Conservation (phyloP, 2,329 filamentous ascomycete genomes). For the Plenodomus tracheiphilus region DNA sequence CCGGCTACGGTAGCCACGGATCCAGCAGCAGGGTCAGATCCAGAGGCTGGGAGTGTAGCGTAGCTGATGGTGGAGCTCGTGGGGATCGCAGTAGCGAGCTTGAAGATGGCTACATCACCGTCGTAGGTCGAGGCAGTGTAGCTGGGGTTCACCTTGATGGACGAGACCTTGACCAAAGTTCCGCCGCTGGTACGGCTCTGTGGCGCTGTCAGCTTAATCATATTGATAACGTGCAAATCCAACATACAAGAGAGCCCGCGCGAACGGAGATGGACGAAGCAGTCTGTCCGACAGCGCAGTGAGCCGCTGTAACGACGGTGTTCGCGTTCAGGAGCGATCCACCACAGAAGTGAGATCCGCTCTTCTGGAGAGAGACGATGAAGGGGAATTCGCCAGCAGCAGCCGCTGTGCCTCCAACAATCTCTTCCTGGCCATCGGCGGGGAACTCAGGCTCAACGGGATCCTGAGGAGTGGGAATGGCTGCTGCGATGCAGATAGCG, state of each 20-base stretch:
- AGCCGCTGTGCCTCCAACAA: slow-evolving; percentile 32
- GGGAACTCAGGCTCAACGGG: slow-evolving; percentile 7
- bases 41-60: slow-evolving; percentile 22
- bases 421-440: slow-evolving; percentile 9
- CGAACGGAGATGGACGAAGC: slow-evolving; percentile 22
- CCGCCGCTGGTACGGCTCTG: slow-evolving; percentile 27
- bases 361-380: slow-evolving; percentile 28
- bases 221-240: background rate
- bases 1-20: slow-evolving; percentile 26
- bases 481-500: slow-evolving; percentile 19
- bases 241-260: slow-evolving; percentile 25
- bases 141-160: slow-evolving; percentile 23
- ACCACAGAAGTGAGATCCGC: slow-evolving; percentile 32
- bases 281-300: slow-evolving; percentile 25
- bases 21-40: slow-evolving; percentile 28
- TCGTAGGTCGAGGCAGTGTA: slow-evolving; percentile 18
- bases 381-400: slow-evolving; percentile 31
- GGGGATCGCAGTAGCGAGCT: slow-evolving; percentile 27
- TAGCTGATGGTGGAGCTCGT: slow-evolving; percentile 29
- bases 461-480: slow-evolving; percentile 25
- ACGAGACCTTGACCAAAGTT: slow-evolving; percentile 19
- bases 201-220: background rate
- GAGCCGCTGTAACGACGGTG: slow-evolving; percentile 35
- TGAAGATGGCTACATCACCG: slow-evolving; percentile 31
- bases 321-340: slow-evolving; percentile 30